Percentiles rank a stretch among this genome's conserved stretches.
These are phyloP conservation scores for Castanea crenata DNA, from an alignment of 306 rosid genomes.

Conservation along the genomic window DNA sequence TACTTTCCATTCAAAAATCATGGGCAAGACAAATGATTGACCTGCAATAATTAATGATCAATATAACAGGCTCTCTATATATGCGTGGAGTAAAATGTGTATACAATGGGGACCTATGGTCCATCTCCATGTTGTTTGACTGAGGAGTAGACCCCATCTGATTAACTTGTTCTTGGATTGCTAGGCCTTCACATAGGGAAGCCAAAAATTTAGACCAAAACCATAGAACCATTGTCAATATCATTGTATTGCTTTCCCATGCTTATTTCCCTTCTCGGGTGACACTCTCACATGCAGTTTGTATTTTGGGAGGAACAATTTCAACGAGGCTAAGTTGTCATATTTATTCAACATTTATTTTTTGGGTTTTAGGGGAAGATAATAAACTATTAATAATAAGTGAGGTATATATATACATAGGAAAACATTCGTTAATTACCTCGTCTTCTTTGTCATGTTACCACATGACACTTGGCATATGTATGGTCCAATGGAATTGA, in stretches of 20 bases:
- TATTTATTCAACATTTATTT: too few relatives aligned
- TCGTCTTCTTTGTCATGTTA: background rate
- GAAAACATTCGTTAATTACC: slow-evolving; percentile 37
- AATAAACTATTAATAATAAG: background rate
- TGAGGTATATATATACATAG: slow-evolving; percentile 29
- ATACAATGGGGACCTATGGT: slow-evolving; percentile 4
- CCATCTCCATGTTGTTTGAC: slow-evolving; percentile 40
- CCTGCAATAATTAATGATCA: background rate
- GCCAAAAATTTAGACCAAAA: slow-evolving; percentile 33
- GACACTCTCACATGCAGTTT: slow-evolving; percentile 60
- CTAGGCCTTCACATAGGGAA: slow-evolving; percentile 46
- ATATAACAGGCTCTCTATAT: too few relatives aligned
- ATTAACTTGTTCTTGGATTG: slow-evolving; percentile 27
- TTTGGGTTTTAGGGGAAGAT: background rate
- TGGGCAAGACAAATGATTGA: background rate
- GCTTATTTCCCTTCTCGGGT: slow-evolving; percentile 36
- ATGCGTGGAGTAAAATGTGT: background rate
- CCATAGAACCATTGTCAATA: slow-evolving; percentile 37
- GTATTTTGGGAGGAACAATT: slow-evolving; percentile 23
- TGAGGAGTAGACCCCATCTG: slow-evolving; percentile 32
- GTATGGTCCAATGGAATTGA: slow-evolving; percentile 21
- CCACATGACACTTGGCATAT: slow-evolving; percentile 29
- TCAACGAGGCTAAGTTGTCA: background rate
- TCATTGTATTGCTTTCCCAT: slow-evolving; percentile 9
- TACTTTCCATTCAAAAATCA: background rate